Evolutionary conservation across 108 stramenopile genomes (phyloP), one percentile per base, ranked within the genome.

Genomic region (Skeletonema marinoi): DNA sequence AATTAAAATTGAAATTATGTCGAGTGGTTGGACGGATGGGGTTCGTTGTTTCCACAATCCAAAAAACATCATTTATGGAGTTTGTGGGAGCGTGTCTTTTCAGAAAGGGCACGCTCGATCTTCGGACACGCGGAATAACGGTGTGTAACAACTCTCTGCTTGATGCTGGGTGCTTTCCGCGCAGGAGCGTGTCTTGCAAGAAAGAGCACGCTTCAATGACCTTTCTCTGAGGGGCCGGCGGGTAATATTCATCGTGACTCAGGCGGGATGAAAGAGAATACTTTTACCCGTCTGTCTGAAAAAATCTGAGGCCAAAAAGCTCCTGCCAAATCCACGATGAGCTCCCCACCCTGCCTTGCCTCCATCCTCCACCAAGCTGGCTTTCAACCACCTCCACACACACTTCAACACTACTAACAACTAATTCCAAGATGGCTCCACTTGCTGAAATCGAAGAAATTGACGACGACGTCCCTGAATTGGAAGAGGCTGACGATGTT

Each of bases 401-500:
- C 16, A 46, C 4, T 1, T n/a, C 16, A 2, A 46, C 44, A 16
- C 11, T 41, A n/a, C 10, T 6, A 9, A 21, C 19, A 29, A 25
- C 4, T 10, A 56, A 56, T 56, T 58, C 21, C 65, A 76, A 65
- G 30, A 84, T 77, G 81, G 71, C 77, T 36, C 81, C 81, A 32
- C 66, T 78, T 41, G 84, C 73, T 46, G 86, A 91, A 74, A 86
- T 89, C 66, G 88, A 91, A 86, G 90, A 91, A 85, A 77, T 89
- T 75, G 89, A 89, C 32, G 91, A 94, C 60, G 88, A 88, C 33
- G 85, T 90, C 44, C 90, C 91, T 51, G 91, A 93, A 12, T 68
- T 93, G 39, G 92, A 91, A 71, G 88, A 89, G 51, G 86, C 88
- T 70, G 93, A 78, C 17, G 85, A 85, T 67, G 83, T 78, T 13